phyloP scores from a whole-genome alignment of 176 grass and related monocot species.

The Cymbopogon citratus region DNA sequence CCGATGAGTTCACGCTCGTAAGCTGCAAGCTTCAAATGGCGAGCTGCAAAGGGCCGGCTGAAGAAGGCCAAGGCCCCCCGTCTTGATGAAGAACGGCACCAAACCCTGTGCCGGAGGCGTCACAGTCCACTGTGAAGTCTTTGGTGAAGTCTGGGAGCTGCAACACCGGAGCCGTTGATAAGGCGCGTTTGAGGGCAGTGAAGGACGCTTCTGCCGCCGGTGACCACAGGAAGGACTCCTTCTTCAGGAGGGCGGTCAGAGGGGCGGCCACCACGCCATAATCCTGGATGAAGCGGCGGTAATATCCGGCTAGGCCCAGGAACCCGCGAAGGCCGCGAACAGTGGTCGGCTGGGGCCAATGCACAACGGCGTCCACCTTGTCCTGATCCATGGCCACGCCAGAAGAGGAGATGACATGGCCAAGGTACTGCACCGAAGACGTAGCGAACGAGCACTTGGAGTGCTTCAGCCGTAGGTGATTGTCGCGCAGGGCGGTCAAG shows the following conservation, averaged over 20 bases:
- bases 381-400: not conserved
- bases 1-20: too few species aligned
- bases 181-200: not conserved
- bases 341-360: rapidly evolving
- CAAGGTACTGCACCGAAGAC: too few species aligned
- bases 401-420: too few species aligned
- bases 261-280: not conserved
- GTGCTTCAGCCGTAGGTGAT: too few species aligned
- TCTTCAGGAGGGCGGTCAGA: not conserved
- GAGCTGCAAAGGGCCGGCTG: too few species aligned
- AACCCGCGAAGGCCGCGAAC: not conserved
- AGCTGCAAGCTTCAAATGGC: too few species aligned
- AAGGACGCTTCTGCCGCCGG: not conserved
- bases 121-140: too few species aligned
- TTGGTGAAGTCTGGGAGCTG: not conserved
- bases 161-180: not conserved
- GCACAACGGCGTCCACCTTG: rapidly evolving
- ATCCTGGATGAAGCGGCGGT: not conserved
- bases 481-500: rapidly evolving
- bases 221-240: not conserved
- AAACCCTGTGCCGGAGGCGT: too few species aligned
- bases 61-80: too few species aligned
- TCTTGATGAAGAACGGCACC: too few species aligned
- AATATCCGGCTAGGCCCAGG: not conserved
- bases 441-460: too few species aligned